Percentiles rank a stretch among this genome's conserved stretches.
phyloP scores from a whole-genome alignment of 2,329 filamentous ascomycete genomes.

The Gremmenia infestans region DNA sequence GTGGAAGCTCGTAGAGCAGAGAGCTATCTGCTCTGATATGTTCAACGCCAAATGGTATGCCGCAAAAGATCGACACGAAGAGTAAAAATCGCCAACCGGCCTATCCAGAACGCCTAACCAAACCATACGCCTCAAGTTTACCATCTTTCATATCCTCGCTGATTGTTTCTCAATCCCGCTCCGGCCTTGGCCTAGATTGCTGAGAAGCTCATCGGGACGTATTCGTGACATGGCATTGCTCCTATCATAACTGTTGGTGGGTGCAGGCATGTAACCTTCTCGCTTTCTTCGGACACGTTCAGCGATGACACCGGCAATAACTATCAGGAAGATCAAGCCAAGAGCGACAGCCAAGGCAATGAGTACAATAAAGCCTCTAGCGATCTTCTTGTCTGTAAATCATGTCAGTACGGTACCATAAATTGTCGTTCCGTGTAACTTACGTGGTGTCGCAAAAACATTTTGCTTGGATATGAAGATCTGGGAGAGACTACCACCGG shows the following conservation, averaged over 20 bases:
- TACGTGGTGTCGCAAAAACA: constrained; percentile 64
- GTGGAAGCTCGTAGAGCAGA: constrained; percentile 12
- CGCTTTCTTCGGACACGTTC: constrained; percentile 72
- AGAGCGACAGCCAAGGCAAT: constrained; percentile 77
- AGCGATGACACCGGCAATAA: constrained; percentile 67
- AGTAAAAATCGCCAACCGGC: constrained; percentile 18
- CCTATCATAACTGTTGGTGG: constrained; percentile 59
- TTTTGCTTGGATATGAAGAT: constrained; percentile 80
- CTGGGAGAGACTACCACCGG: constrained; percentile 68
- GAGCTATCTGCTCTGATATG: constrained; percentile 14
- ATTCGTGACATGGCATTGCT: constrained; percentile 54
- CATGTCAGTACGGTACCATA: constrained; percentile 17
- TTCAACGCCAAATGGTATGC: constrained; percentile 24
- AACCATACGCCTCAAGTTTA: constrained; percentile 25
- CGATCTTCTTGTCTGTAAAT: constrained; percentile 50
- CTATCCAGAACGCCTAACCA: constrained; percentile 30
- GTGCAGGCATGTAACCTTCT: constrained; percentile 76
- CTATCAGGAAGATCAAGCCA: constrained; percentile 70
- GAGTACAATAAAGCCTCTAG: constrained; percentile 72
- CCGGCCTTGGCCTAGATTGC: constrained; percentile 29
- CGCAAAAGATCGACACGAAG: constrained; percentile 23
- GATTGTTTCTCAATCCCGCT: constrained; percentile 26
- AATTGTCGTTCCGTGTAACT: constrained; percentile 31
- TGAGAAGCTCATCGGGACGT: constrained; percentile 50
- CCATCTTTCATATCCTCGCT: constrained; percentile 26